Base-by-base conservation (phyloP, 2,329 filamentous ascomycete species). In the Xylariaceae sp. region DNA sequence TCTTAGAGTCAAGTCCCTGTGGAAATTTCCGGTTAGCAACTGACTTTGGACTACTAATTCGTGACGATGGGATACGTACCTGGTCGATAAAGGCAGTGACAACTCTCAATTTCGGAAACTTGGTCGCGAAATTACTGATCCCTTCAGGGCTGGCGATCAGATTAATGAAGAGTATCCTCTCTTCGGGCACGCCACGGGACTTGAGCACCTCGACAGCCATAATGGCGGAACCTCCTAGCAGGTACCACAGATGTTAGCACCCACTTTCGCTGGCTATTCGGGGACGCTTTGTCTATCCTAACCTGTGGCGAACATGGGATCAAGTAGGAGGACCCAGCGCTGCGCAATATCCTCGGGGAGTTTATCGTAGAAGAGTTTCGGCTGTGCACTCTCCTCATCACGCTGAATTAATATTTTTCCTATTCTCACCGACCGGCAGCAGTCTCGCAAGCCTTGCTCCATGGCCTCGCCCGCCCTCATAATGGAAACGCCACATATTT, bases 301-400 rank as follows among this genome's bases (percentile, higher is more conserved):
- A 91, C 90, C 91, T 64, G 94, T 99, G 55, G 94, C 94, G 74
- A 99, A 91, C 94, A 99, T 99, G n/a, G 94, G 94, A 70, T 99
- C 94, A 45, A 99, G 75, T 44, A 99, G 77, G 57, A 99, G 76
- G 37, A 96, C 92, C 91, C 94, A 99, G 71, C 94, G 80, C 52
- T 92, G 82, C 29, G 88, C 83, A 71, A 99, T 96, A 70, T 99
- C 94, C 68, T 90, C 87, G 5, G 94, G 94, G 39, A 99, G 80
- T 76, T 99, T 99, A 67, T 97, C 92, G 73, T 97, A 99, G 73
- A 97, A 99, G 8, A 99, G 80, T 71, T 91, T 94, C 9, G 94
- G 94, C 75, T 87, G 83, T 51, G 87, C 81, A 1, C 94, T 97
- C 74, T 97, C 94, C 73, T 99, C 94, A 65, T 99, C 94, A 54